Evolutionary conservation across 257 asterid species (phyloP), one percentile per base, ranked within the genome.

Genomic region (Petunia secreta): DNA sequence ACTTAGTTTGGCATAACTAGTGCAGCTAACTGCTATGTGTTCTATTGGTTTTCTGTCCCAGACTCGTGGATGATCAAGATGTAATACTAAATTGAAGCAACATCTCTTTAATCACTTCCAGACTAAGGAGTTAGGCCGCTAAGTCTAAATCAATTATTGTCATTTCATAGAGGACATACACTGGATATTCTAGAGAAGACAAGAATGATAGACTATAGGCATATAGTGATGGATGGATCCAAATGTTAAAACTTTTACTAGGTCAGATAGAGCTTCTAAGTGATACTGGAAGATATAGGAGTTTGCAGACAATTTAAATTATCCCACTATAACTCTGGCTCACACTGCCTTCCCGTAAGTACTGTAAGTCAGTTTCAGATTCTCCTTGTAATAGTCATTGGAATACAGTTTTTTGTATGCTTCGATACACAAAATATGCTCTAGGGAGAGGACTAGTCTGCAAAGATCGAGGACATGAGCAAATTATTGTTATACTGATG

Each of bases 141-240:
- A 8, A 37, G 38, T 64, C 71, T 7, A 10, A 38, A 64, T 38
- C 48, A 64, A 4, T 2, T 11, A 64, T 64, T 64, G 13, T 9
- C 48, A 38, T 64, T 25, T 38, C 71, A 38, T 4, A 39, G 4
- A 64, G 25, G 48, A 64, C 1, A 64, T 13, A 25, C 48, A 4
- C 71, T 64, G 37, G 48, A 64, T 64, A 64, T 64, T 64, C 25
- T 64, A 37, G 43, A 64, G 71, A 46, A n/a, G 71, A 64, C 48
- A 37, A 8, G 3, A 38, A 64, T 38, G 48, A 64, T 15, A 1
- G 25, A 64, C 43, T 64, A 41, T 13, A 64, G 71, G 71, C 71
- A 16, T 64, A 53, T 53, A 25, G 25, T 53, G 58, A 10, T 53
- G 13, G 5, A 53, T 10, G 4, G 4, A 53, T 53, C n/a, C 4